Base-by-base conservation (phyloP, 352 stramenopile genomes). In the Achlya hypogyna region DNA sequence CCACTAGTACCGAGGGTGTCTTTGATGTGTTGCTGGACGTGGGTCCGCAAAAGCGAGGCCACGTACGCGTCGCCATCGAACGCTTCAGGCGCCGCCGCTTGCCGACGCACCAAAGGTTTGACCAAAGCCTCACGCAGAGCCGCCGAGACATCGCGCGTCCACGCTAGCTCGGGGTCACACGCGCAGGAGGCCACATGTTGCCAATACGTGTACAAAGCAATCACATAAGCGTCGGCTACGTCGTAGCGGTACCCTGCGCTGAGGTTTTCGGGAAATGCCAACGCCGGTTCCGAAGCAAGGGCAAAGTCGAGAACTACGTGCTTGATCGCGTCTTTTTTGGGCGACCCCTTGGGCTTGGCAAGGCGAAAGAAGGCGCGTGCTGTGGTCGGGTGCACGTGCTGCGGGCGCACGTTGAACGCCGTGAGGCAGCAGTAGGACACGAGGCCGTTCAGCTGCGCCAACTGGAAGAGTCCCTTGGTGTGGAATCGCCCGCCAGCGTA, bases 401-500 rank as follows among this genome's bases (percentile, higher is more conserved):
- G 40, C 34, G 83, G 86, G 27, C 74, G 32, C 43, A 58, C 72
- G 18, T 65, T 32, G 53, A 94, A 92, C 29, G 74, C 78, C 62
- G 79, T 79, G 78, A 82, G 90, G 66, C 78, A 87, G 12, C 76
- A 70, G 71, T 87, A 94, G 43, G 82, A 91, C 43, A 92, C 84
- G 54, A 92, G 87, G 43, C 82, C 86, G 49, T 94, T 94, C 58
- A 94, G 81, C 69, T 94, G 86, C 29, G 84, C 86, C 32, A 94
- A 71, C 65, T 94, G 86, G 72, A 94, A 91, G 31, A 94, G 81
- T 47, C 86, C 86, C 60, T 86, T 84, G 69, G 87, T 91, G 75
- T 94, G 81, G 72, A 88, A 89, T 34, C 72, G 67, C 0, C 86
- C 86, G 20, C 81, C 78, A 62, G 77, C 75, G 71, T 88, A 94